A percentile compares a stretch with the other conserved stretches of the same genome.
These are phyloP conservation scores for Claviceps cyperi DNA, from an alignment of 2,329 filamentous ascomycete species.

Conservation along the genomic window DNA sequence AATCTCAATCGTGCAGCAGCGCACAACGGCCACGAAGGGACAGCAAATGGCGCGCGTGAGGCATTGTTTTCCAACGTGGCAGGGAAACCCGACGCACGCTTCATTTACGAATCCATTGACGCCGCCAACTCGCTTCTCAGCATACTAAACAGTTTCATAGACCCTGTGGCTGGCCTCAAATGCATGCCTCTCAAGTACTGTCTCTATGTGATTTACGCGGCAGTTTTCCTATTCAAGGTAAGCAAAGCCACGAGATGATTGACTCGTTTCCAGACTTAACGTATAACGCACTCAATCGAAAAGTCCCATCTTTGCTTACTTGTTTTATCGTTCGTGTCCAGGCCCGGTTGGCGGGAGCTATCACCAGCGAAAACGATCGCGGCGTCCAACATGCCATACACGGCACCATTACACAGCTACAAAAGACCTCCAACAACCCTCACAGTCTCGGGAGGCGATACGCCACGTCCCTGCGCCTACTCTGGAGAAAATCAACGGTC, in stretches of 20 bases:
- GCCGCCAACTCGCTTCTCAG: slow-evolving; percentile 47
- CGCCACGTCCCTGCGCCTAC: slow-evolving; percentile 41
- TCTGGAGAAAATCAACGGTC: slow-evolving; percentile 34
- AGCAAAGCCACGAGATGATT: neutral
- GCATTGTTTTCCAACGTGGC: slow-evolving; percentile 38
- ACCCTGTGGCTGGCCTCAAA: slow-evolving; percentile 42
- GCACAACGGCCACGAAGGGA: slow-evolving; percentile 19
- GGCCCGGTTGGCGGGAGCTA: slow-evolving; percentile 44
- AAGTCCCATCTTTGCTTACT: too few species aligned
- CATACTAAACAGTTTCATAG: slow-evolving; percentile 44
- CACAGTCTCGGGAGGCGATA: slow-evolving; percentile 49
- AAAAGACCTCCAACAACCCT: slow-evolving; percentile 39
- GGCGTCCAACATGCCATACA: slow-evolving; percentile 42
- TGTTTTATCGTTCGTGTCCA: slow-evolving; percentile 7
- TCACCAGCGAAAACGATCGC: slow-evolving; percentile 38
- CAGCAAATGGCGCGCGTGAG: slow-evolving; percentile 18
- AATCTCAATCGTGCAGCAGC: slow-evolving; percentile 37
- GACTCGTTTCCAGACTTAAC: too few species aligned
- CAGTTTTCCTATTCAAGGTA: slow-evolving; percentile 52
- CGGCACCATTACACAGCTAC: slow-evolving; percentile 43
- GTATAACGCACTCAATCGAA: too few species aligned
- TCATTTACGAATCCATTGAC: slow-evolving; percentile 52
- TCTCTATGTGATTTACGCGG: slow-evolving; percentile 47
- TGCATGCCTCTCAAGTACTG: slow-evolving; percentile 53
- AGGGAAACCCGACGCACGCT: slow-evolving; percentile 46